These are phyloP conservation scores for Peronosclerospora sorghi DNA, from an alignment of 352 stramenopile species.

Conservation along the genomic window DNA sequence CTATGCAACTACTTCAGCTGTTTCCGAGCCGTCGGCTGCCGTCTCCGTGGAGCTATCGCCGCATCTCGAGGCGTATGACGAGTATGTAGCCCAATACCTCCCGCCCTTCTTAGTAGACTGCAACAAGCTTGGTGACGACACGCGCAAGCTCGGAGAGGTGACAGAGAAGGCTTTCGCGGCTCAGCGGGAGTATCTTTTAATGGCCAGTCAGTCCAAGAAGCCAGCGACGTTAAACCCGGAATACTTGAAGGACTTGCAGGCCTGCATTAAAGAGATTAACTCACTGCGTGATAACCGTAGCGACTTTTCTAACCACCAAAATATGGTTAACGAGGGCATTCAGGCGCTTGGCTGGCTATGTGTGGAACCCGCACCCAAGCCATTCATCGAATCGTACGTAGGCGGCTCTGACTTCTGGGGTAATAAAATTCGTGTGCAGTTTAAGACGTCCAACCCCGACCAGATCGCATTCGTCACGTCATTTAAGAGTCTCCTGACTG, in stretches of 20 bases:
- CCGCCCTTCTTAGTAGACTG: constrained; percentile 71
- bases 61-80: constrained; percentile 86
- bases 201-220: constrained; percentile 91
- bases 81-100: constrained; percentile 73
- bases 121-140: constrained; percentile 75
- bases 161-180: constrained; percentile 83
- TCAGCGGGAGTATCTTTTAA: constrained; percentile 87
- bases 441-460: constrained; percentile 85
- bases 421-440: constrained; percentile 96
- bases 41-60: constrained; percentile 35
- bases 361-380: constrained; percentile 79
- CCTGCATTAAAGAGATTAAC: constrained; percentile 74
- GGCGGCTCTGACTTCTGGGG: constrained; percentile 93
- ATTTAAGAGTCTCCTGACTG: constrained; percentile 87
- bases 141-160: constrained; percentile 68
- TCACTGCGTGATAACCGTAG: constrained; percentile 69
- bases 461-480: constrained; percentile 91
- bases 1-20: constrained; percentile 2
- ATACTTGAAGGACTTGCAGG: constrained; percentile 62
- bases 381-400: constrained; percentile 93
- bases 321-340: constrained; percentile 83
- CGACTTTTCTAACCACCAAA: constrained; percentile 78
- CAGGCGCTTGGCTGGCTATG: constrained; percentile 75
- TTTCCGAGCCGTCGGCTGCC: constrained; percentile 1
- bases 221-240: constrained; percentile 60